phyloP scores from a whole-genome alignment of 805 yeast genomes.

The Vanderwaltozyma tropicalis region DNA sequence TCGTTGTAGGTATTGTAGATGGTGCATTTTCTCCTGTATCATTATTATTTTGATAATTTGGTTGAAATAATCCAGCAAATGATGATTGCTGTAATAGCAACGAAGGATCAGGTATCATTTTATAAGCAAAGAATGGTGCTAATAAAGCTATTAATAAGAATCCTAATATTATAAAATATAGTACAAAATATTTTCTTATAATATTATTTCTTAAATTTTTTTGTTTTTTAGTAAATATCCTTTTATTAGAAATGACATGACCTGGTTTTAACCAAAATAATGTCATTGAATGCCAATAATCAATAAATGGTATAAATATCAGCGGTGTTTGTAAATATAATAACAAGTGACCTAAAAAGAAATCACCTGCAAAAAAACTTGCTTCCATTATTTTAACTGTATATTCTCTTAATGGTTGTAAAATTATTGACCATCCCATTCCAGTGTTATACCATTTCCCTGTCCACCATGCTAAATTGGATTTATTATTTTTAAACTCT shows the following conservation, averaged over 20 bases:
- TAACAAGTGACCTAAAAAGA: constrained; percentile 47
- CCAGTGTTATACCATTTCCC: constrained; percentile 60
- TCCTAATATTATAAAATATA: constrained; percentile 35
- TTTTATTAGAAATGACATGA: constrained; percentile 25
- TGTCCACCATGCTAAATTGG: constrained; percentile 72
- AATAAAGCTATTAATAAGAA: constrained; percentile 34
- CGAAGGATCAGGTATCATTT: constrained; percentile 20
- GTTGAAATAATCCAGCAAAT: constrained; percentile 43
- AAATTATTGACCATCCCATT: constrained; percentile 47
- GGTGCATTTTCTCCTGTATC: constrained; percentile 58
- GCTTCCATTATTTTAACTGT: constrained; percentile 54
- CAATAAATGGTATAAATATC: constrained; percentile 51
- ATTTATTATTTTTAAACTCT: constrained; percentile 49
- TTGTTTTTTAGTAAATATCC: constrained; percentile 32
- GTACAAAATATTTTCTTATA: constrained; percentile 35
- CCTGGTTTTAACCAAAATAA: constrained; percentile 59
- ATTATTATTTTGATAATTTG: constrained; percentile 48
- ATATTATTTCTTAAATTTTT: constrained; percentile 32
- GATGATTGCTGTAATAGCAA: constrained; percentile 14
- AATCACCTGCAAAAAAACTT: constrained; percentile 59
- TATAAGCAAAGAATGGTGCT: constrained; percentile 37
- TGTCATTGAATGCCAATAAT: constrained; percentile 55
- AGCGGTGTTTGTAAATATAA: constrained; percentile 51
- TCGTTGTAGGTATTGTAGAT: constrained; percentile 30
- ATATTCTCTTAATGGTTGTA: constrained; percentile 58